phyloP scores from a whole-genome alignment of 345 rosid species.

The Brassica juncea region DNA sequence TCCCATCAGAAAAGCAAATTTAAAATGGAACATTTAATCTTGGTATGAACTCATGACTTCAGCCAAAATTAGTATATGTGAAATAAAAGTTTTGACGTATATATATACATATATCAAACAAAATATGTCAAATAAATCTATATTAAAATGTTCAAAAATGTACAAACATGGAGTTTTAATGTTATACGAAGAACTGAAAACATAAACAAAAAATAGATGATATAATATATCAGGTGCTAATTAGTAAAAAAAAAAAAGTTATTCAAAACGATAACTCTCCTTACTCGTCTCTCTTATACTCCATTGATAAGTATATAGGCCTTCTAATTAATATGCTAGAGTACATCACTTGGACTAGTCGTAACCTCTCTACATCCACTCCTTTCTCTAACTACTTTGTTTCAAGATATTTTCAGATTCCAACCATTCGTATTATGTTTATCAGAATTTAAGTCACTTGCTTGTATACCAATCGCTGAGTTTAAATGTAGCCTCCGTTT shows the following conservation, averaged over 20 bases:
- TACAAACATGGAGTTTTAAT: background rate
- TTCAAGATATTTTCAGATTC: background rate
- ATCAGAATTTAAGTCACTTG: background rate
- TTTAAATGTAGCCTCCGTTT: background rate
- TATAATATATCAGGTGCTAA: background rate
- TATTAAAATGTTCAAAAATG: background rate
- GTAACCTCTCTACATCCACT: background rate
- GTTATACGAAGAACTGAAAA: background rate
- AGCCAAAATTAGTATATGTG: background rate
- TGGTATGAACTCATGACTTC: slow-evolving; percentile 11
- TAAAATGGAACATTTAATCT: background rate
- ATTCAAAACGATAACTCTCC: background rate
- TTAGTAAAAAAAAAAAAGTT: background rate
- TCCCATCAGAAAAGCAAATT: background rate
- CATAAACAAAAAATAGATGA: background rate
- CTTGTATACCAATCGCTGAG: background rate
- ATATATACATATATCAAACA: too few relatives aligned
- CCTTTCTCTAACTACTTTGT: background rate
- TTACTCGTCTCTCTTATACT: background rate
- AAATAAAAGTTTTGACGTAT: background rate
- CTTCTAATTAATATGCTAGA: background rate
- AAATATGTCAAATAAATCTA: background rate
- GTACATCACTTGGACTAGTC: background rate
- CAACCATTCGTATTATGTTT: background rate
- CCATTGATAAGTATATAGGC: background rate